phyloP scores from a whole-genome alignment of 139 green algal species.

The Chlamydomonas sp. region DNA sequence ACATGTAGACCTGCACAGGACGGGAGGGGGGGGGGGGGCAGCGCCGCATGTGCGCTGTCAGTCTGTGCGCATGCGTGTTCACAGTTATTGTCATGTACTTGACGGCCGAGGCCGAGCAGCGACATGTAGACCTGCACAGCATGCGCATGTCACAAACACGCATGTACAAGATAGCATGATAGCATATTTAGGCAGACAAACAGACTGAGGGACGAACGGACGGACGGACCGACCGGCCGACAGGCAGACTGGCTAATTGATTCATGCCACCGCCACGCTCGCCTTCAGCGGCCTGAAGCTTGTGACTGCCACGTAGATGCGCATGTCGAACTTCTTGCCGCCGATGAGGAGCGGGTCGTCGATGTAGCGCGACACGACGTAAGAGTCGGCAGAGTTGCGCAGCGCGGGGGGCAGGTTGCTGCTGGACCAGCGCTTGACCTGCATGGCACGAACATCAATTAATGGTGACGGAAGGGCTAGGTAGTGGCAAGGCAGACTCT shows the following conservation, averaged over 20 bases:
- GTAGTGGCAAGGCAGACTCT: no score
- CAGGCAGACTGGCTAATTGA: no score
- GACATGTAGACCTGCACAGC: no score
- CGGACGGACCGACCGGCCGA: no score
- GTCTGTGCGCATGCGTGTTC: constrained; percentile 6
- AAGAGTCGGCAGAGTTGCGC: constrained; percentile 30
- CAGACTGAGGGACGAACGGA: no score
- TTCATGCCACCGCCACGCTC: background rate
- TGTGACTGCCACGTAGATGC: constrained; percentile 59
- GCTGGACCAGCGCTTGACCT: constrained; percentile 54
- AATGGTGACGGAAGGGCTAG: no score
- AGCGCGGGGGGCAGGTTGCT: constrained; percentile 26
- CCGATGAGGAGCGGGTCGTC: constrained; percentile 44
- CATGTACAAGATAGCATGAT: no score
- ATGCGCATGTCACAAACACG: no score
- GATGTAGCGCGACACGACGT: constrained; percentile 46
- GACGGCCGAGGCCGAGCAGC: no score
- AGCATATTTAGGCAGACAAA: no score
- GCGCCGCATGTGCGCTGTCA: background rate
- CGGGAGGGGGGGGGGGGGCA: no score
- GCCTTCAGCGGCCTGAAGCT: constrained; percentile 49
- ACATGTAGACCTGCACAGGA: constrained; percentile 49
- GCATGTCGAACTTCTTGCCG: constrained; percentile 72
- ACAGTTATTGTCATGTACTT: no score
- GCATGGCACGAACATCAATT: constrained; percentile 2